Evolutionary conservation across 108 stramenopile genomes (phyloP).

Genomic region (Nitzschia sp.): DNA sequence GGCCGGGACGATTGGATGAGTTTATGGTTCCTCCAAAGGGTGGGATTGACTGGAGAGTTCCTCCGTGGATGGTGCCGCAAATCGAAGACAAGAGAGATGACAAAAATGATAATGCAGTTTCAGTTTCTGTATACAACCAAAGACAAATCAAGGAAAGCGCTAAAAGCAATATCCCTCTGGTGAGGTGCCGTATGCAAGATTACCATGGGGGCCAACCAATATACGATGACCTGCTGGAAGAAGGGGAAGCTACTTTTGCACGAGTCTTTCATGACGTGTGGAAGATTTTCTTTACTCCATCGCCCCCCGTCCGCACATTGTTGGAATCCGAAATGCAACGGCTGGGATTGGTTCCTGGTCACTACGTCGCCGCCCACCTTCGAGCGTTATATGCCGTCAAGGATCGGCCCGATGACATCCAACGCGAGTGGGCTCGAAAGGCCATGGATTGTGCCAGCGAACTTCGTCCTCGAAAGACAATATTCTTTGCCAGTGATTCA

Average conservation of each 20-base stretch:
- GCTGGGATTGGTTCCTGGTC: slow-evolving; percentile 30
- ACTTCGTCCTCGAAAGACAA: slow-evolving; percentile 21
- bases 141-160: background rate
- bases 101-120: background rate
- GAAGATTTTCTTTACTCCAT: slow-evolving; percentile 41
- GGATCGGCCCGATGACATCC: background rate
- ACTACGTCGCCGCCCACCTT: slow-evolving; percentile 45
- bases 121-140: background rate
- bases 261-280: slow-evolving; percentile 35
- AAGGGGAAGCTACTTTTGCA: slow-evolving; percentile 18
- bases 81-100: no score
- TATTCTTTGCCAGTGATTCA: slow-evolving; percentile 43
- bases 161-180: background rate
- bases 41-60: slow-evolving; percentile 53
- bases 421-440: slow-evolving; percentile 25
- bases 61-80: slow-evolving; percentile 14
- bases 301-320: slow-evolving; percentile 20
- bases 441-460: slow-evolving; percentile 40
- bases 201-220: slow-evolving; percentile 4
- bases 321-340: slow-evolving; percentile 19
- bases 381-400: slow-evolving; percentile 37
- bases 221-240: slow-evolving; percentile 4
- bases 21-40: slow-evolving; percentile 46
- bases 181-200: slow-evolving; percentile 24
- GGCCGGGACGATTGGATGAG: slow-evolving; percentile 36